These are phyloP conservation scores for Vaccinium myrtillus DNA, from an alignment of 148 eudicot species.

Conservation along the genomic window DNA sequence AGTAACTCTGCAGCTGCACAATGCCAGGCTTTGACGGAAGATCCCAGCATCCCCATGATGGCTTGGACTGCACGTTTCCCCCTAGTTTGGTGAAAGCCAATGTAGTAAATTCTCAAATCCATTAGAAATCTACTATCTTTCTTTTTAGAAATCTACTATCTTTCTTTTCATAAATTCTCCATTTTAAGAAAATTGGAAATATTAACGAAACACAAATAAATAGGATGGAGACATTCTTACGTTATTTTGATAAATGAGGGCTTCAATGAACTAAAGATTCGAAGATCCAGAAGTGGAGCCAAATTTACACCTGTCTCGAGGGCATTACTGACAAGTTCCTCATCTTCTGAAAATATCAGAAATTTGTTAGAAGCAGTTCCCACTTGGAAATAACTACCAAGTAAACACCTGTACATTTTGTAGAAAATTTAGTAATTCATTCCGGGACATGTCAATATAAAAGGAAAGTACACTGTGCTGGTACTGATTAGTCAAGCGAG, in stretches of 20 bases:
- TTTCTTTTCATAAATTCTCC: not conserved
- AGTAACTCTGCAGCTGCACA: constrained; percentile 94
- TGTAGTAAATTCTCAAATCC: not conserved
- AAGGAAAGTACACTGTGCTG: not conserved
- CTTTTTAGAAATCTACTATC: not conserved
- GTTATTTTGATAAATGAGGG: constrained; percentile 82
- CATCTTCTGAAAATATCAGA: constrained; percentile 61
- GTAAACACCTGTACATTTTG: not conserved
- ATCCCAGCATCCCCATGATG: constrained; percentile 78
- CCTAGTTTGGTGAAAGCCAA: constrained; percentile 33
- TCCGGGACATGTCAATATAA: not conserved
- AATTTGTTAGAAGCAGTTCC: not conserved
- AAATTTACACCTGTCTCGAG: constrained; percentile 89
- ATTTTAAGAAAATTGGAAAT: not conserved
- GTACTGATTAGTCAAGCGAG: not conserved
- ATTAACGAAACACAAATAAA: not conserved
- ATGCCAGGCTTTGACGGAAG: constrained; percentile 78
- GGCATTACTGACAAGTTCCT: constrained; percentile 93
- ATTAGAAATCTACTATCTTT: not conserved
- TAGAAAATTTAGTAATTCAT: not conserved
- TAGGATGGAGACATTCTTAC: constrained; percentile 42
- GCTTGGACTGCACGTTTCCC: constrained; percentile 86
- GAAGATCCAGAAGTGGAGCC: constrained; percentile 83
- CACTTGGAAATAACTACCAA: not conserved
- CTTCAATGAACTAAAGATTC: constrained; percentile 89